Conservation (phyloP, 345 rosid genomes). For the Psidium guajava region DNA sequence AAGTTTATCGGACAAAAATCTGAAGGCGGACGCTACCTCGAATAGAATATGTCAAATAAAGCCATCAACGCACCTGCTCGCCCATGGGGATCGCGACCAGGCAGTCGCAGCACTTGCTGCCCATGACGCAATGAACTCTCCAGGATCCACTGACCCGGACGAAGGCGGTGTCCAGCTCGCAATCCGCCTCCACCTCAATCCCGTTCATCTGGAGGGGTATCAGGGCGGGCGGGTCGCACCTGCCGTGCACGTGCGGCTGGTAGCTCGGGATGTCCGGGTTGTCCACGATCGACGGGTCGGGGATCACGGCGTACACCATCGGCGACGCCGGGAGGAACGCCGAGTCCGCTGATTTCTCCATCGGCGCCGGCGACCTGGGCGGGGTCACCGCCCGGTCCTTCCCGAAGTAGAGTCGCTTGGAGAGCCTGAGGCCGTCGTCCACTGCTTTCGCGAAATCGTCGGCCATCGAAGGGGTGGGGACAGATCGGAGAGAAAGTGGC, state of each 20-base stretch:
- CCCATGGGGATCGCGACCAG: slow-evolving; percentile 84
- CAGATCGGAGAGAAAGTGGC: not conserved
- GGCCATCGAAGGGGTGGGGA: slow-evolving; percentile 25
- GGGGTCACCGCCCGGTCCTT: slow-evolving; percentile 69
- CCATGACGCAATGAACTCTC: slow-evolving; percentile 93
- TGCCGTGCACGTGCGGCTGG: slow-evolving; percentile 93
- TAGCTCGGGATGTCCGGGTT: slow-evolving; percentile 93
- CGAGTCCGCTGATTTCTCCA: slow-evolving; percentile 40
- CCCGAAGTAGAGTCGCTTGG: slow-evolving; percentile 69
- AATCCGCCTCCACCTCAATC: slow-evolving; percentile 49
- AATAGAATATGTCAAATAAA: not conserved
- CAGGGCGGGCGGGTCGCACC: slow-evolving; percentile 85
- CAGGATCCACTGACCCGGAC: slow-evolving; percentile 53
- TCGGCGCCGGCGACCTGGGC: slow-evolving; percentile 37
- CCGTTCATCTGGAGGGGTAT: slow-evolving; percentile 83
- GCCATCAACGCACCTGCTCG: slow-evolving; percentile 40
- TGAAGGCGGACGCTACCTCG: not conserved
- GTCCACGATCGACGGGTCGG: slow-evolving; percentile 74
- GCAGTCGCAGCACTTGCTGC: slow-evolving; percentile 80
- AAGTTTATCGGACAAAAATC: not conserved
- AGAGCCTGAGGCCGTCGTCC: slow-evolving; percentile 73
- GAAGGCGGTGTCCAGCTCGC: slow-evolving; percentile 51
- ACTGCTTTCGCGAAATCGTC: slow-evolving; percentile 68
- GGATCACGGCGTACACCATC: slow-evolving; percentile 75
- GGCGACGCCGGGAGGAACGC: slow-evolving; percentile 56